phyloP scores from a whole-genome alignment of 208 protist species.

The Acanthamoeba royreba region DNA sequence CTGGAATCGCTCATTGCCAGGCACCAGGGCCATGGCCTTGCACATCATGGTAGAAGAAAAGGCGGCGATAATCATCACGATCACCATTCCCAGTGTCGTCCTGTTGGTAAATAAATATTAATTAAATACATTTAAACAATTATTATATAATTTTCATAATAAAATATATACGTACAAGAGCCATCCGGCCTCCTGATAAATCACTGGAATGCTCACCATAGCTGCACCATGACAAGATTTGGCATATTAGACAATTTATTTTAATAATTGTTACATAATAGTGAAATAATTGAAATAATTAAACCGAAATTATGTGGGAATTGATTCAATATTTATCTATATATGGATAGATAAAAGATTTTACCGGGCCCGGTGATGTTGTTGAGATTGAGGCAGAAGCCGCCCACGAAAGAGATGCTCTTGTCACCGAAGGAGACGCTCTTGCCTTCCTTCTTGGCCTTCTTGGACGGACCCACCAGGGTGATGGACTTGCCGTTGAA shows the following conservation, averaged over 20 bases:
- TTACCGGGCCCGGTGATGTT: neutral
- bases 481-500: neutral
- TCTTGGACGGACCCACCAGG: neutral
- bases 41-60: neutral
- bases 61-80: neutral
- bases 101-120: neutral
- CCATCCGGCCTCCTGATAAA: neutral
- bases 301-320: too few species aligned
- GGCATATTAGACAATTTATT: too few species aligned
- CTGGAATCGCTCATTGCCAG: neutral
- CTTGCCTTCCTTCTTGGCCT: neutral
- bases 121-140: neutral
- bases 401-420: neutral
- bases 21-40: constrained; percentile 5
- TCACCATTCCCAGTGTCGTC: neutral
- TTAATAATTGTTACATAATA: too few species aligned
- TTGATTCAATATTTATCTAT: too few species aligned
- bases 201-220: neutral
- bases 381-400: neutral
- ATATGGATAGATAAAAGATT: too few species aligned
- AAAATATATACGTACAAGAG: neutral
- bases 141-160: too few species aligned
- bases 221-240: too few species aligned
- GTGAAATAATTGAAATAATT: too few species aligned
- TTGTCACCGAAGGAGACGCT: constrained; percentile 5